Evolutionary conservation across 1,284 basidiomycete genomes (phyloP).

Genomic region (Singerocomus rubriflavus): DNA sequence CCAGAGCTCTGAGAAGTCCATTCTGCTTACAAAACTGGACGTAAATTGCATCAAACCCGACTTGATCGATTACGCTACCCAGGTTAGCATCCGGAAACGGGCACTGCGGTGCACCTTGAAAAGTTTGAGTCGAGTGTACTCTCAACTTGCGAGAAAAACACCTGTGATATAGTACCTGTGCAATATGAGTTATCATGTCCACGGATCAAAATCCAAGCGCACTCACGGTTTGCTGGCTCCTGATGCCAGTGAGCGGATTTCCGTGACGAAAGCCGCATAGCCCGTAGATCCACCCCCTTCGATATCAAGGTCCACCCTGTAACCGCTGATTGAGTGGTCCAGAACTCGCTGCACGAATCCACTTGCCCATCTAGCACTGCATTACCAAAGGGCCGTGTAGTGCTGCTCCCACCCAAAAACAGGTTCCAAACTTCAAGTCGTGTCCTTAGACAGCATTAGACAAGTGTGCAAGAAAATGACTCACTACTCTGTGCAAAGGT

Average conservation of each 20-base stretch:
- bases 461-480: background rate
- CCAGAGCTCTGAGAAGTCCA: background rate
- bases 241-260: constrained; percentile 46
- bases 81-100: constrained; percentile 61
- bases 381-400: constrained; percentile 56
- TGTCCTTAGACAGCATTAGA: constrained; percentile 4
- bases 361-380: constrained; percentile 64
- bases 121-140: background rate
- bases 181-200: background rate
- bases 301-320: constrained; percentile 63
- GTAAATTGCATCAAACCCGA: constrained; percentile 60
- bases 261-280: constrained; percentile 53
- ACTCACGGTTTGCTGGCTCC: constrained; percentile 50
- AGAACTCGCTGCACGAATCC: background rate
- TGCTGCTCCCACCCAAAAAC: constrained; percentile 51
- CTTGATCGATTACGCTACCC: constrained; percentile 50
- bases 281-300: constrained; percentile 55
- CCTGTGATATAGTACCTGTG: constrained; percentile 56
- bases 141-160: constrained; percentile 17
- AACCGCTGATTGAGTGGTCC: background rate
- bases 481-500: constrained; percentile 49
- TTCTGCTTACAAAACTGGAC: constrained; percentile 52
- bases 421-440: constrained; percentile 51
- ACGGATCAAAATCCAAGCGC: background rate
- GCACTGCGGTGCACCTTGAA: constrained; percentile 53